Conservation (phyloP, 371 early-diverging fungal genomes). For the Parasitella parasitica region DNA sequence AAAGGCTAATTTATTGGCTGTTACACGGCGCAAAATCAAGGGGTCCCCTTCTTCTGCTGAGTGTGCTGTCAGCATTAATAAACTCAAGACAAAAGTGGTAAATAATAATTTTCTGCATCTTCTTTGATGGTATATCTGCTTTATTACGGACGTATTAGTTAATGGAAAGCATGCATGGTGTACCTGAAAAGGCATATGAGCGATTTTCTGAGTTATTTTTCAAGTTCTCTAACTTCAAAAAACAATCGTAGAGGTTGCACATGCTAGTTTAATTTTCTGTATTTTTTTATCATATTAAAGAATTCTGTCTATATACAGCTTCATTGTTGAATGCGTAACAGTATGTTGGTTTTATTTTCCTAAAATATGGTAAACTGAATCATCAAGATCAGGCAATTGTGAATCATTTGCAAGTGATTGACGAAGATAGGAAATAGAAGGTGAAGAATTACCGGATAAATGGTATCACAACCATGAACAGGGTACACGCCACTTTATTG, state of each 20-base stretch:
- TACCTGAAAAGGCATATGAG: conserved; percentile 3
- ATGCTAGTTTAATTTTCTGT: conserved; percentile 4
- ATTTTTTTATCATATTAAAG: background rate
- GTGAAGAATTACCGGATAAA: background rate
- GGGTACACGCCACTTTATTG: background rate
- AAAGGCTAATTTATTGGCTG: conserved; percentile 2
- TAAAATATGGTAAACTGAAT: too few species aligned
- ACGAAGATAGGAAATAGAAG: background rate
- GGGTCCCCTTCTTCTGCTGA: conserved; percentile 5
- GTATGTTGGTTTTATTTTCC: background rate
- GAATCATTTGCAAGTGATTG: background rate
- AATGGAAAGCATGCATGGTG: conserved; percentile 1
- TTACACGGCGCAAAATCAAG: conserved; percentile 9
- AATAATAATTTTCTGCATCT: background rate
- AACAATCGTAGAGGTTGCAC: conserved; percentile 5
- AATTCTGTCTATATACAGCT: background rate
- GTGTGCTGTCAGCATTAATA: too few species aligned
- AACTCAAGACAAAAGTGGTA: background rate
- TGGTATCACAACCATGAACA: background rate
- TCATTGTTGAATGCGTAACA: background rate
- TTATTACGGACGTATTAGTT: background rate
- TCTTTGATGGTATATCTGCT: too few species aligned
- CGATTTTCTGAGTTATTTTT: background rate
- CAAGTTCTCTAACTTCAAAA: background rate
- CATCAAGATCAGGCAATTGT: background rate